Percentiles rank a stretch among this genome's conserved stretches.
These are phyloP conservation scores for Ceratobasidium sp. DNA, from an alignment of 1,284 basidiomycete genomes.

Conservation along the genomic window DNA sequence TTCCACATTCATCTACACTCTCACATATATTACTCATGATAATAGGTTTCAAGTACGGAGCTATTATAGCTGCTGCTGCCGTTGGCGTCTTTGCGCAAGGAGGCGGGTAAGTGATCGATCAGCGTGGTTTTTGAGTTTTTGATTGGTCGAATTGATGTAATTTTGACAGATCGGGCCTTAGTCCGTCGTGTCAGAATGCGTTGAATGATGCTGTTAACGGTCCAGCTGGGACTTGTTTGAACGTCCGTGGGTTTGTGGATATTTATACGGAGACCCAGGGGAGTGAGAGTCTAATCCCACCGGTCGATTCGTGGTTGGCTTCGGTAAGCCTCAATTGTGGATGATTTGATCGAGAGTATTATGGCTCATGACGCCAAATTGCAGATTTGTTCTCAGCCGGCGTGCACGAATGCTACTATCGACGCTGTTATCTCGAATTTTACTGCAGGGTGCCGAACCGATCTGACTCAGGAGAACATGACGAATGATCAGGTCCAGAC, in stretches of 20 bases:
- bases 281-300: constrained; percentile 18
- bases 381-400: constrained; percentile 20
- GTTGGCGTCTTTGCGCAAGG: constrained; percentile 20
- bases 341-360: not conserved
- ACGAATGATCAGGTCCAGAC: not conserved
- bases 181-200: not conserved
- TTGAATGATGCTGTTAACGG: not conserved
- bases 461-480: not conserved
- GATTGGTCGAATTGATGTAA: not conserved
- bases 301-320: not conserved
- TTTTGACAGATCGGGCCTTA: constrained; percentile 4
- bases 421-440: not conserved
- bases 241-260: constrained; percentile 1
- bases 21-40: too few species aligned
- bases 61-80: constrained; percentile 29
- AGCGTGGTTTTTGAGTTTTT: not conserved
- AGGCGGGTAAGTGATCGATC: not conserved
- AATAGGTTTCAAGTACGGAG: not conserved
- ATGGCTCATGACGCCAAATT: not conserved
- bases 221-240: constrained; percentile 13
- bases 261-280: not conserved
- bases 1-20: too few species aligned
- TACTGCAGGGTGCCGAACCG: not conserved
- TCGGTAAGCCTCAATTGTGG: not conserved
- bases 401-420: constrained; percentile 3